phyloP scores from a whole-genome alignment of 2,329 filamentous ascomycete species.

The Byssothecium circinans region DNA sequence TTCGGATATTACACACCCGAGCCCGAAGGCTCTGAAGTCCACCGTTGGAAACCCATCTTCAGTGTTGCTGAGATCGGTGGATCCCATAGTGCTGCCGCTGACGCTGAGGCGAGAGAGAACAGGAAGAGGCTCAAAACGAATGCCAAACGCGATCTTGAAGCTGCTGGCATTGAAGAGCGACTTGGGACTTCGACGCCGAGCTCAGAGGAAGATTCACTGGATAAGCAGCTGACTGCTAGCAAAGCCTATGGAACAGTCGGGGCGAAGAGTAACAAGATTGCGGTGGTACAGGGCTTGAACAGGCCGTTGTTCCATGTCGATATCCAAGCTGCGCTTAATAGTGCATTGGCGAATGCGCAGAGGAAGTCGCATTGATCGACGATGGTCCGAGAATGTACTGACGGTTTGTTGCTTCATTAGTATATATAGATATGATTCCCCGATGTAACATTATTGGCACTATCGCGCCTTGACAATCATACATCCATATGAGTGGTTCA shows the following conservation, averaged over 20 bases:
- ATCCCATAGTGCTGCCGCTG: conserved; percentile 68
- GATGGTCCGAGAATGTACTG: background rate
- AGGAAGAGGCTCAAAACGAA: conserved; percentile 51
- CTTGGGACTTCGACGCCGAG: conserved; percentile 4
- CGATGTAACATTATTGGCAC: background rate
- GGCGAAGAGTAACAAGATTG: conserved; percentile 36
- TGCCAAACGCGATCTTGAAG: conserved; percentile 46
- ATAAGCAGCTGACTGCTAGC: conserved; percentile 34
- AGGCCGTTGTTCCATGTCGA: conserved; percentile 95
- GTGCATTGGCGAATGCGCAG: conserved; percentile 75
- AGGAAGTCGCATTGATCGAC: conserved; percentile 35
- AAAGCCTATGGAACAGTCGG: conserved; percentile 35
- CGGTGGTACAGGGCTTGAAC: conserved; percentile 81
- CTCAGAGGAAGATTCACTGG: conserved; percentile 32
- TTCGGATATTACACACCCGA: conserved; percentile 77
- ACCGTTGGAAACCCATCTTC: conserved; percentile 90
- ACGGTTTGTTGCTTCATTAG: background rate
- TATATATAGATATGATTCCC: conserved; percentile 5
- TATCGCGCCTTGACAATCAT: background rate
- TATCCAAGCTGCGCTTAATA: conserved; percentile 86
- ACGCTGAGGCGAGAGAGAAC: conserved; percentile 68
- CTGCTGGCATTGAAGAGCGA: conserved; percentile 21
- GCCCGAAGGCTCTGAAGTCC: conserved; percentile 56
- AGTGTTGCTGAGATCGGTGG: conserved; percentile 88
- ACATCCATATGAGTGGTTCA: background rate